Evolutionary conservation across 129 eudicot genomes (phyloP).

Genomic region (Ambrosia trifida): DNA sequence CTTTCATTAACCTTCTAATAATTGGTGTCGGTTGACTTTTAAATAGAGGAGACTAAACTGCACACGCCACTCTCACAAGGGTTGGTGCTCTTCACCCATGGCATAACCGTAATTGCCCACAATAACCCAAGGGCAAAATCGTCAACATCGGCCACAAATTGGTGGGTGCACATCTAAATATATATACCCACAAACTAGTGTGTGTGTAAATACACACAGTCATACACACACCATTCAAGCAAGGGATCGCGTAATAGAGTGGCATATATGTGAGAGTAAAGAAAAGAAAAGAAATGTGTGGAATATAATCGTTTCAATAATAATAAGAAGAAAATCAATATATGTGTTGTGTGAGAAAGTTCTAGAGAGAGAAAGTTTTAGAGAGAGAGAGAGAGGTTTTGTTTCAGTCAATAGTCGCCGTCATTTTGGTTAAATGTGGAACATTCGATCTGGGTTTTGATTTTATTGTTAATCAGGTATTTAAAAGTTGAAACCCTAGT

Average conservation of each 20-base stretch:
- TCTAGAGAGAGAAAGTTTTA: constrained; percentile 41
- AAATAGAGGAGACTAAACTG: constrained; percentile 18
- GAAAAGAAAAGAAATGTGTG: constrained; percentile 41
- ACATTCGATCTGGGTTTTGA: constrained; percentile 27
- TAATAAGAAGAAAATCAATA: background rate
- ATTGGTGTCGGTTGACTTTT: constrained; percentile 45
- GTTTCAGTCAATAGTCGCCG: constrained; percentile 37
- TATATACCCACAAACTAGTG: constrained; percentile 19
- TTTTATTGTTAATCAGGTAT: constrained; percentile 33
- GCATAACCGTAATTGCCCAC: constrained; percentile 8
- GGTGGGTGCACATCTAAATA: constrained; percentile 31
- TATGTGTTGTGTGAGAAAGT: constrained; percentile 26
- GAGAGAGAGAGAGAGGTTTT: constrained; percentile 34
- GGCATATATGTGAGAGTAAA: constrained; percentile 26
- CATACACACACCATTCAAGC: constrained; percentile 41
- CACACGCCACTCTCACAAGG: constrained; percentile 34
- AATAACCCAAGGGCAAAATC: constrained; percentile 16
- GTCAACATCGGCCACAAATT: constrained; percentile 22
- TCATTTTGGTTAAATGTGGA: constrained; percentile 35
- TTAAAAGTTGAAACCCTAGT: constrained; percentile 28
- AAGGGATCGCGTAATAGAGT: constrained; percentile 43
- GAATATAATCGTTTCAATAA: constrained; percentile 37
- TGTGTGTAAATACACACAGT: constrained; percentile 31
- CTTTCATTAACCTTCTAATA: constrained; percentile 29
- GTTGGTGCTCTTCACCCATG: constrained; percentile 32